Conservation (phyloP, 768 basidiomycete species). For the Lentinula sp. region DNA sequence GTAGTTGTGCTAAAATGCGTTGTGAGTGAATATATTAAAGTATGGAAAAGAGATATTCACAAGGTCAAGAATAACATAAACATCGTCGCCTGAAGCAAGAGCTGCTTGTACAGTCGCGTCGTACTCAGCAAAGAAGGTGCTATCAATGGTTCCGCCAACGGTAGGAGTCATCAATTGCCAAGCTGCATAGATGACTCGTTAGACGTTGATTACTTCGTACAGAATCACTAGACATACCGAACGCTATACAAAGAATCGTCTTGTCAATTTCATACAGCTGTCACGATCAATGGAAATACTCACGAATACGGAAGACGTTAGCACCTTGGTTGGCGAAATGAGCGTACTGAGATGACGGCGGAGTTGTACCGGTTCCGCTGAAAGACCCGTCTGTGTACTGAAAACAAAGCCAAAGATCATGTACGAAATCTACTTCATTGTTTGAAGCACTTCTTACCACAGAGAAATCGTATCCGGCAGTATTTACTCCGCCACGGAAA, state of each 20-base stretch:
- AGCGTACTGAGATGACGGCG: constrained; percentile 36
- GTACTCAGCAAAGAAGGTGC: constrained; percentile 37
- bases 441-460: constrained; percentile 22
- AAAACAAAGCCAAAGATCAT: neutral
- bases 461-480: constrained; percentile 38
- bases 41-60: constrained; percentile 17
- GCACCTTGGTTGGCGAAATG: constrained; percentile 45
- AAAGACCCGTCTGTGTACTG: constrained; percentile 40
- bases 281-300: neutral
- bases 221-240: constrained; percentile 18
- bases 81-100: constrained; percentile 30
- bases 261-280: too few species aligned
- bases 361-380: constrained; percentile 26
- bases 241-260: constrained; percentile 14
- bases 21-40: neutral
- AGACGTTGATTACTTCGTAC: constrained; percentile 8
- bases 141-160: constrained; percentile 40
- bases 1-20: constrained; percentile 43
- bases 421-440: neutral
- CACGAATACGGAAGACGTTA: constrained; percentile 33
- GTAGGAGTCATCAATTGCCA: constrained; percentile 49
- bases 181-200: constrained; percentile 19
- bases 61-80: constrained; percentile 46
- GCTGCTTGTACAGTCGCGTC: constrained; percentile 44
- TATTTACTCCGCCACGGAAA: constrained; percentile 43